Conservation (phyloP, 345 rosid genomes). For the Populus nigra region DNA sequence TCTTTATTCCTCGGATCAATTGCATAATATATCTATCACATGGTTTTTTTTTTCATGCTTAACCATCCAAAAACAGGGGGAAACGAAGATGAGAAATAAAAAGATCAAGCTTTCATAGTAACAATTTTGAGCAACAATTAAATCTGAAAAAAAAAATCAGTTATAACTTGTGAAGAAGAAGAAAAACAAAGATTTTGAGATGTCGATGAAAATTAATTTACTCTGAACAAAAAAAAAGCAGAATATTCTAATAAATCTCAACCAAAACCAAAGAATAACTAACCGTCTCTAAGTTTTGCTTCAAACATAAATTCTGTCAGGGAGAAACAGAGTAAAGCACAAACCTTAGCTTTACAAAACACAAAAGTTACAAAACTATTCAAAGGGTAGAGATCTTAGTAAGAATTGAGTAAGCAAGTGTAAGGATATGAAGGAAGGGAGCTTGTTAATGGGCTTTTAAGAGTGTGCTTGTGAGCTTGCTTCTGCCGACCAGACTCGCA, state of each 20-base stretch:
- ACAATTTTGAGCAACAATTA: background rate
- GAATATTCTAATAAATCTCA: background rate
- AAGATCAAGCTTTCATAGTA: background rate
- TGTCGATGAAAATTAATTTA: background rate
- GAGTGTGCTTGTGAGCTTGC: background rate
- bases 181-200: background rate
- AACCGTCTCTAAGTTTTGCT: background rate
- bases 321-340: background rate
- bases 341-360: background rate
- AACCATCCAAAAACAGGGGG: background rate
- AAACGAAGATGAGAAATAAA: background rate
- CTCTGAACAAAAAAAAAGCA: background rate
- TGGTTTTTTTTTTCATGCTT: background rate
- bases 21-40: background rate
- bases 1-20: background rate
- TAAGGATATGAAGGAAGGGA: background rate
- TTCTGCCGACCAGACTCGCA: constrained; percentile 13
- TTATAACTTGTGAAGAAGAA: background rate
- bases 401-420: background rate
- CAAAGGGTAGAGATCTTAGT: background rate
- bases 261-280: background rate
- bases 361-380: background rate
- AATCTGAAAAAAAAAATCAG: background rate
- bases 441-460: background rate
- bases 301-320: background rate